Base-by-base conservation (phyloP, 1,139 yeast species). In the Candida pseudocylindracea region DNA sequence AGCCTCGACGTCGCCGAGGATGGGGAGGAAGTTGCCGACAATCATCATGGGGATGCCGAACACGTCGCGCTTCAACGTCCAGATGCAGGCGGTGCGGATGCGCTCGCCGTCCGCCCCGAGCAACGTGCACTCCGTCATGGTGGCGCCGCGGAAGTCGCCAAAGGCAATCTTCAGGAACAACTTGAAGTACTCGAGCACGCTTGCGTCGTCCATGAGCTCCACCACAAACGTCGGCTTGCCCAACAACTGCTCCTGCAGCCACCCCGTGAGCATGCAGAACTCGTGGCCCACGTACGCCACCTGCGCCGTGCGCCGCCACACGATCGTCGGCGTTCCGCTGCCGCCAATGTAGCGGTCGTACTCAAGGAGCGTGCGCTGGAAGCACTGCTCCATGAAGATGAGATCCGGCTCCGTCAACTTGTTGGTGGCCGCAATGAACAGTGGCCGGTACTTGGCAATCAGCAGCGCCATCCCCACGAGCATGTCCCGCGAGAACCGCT, bases 261-360 rank as follows among this genome's bases (percentile, higher is more conserved):
- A 83, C 2, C 95, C 96, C 1, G 95, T 81, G 20, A 88, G 55
- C 11, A 80, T 64, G 41, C 91, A 75, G 47, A 88, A 88, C 50
- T 88, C 96, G 42, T 76, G 79, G 9, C 93, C 93, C 3, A 85
- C 93, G 37, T 83, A 85, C 0, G 94, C 92, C 13, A 88, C 79
- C 48, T 85, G 94, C 8, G 95, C 94, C 1, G 94, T 83, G 36
- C 96, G 61, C 40, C 98, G 60, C 96, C 96, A 88, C 6, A 83
- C 88, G 25, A 85, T 68, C 0, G 95, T 83, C 0, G 96, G 96
- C 0, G 96, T 85, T 0, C 95, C 95, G 31, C 85, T 72, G 20
- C 76, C 70, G 12, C 72, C 61, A 30, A 88, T 76, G 47, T 79
- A 79, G 48, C 73, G 78, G 41, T 81, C 91, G 49, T 83, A 88